Percentiles rank a stretch among this genome's conserved stretches.
These are phyloP conservation scores for Geotrichum citri-aurantii DNA, from an alignment of 1,139 yeast species.

Conservation along the genomic window DNA sequence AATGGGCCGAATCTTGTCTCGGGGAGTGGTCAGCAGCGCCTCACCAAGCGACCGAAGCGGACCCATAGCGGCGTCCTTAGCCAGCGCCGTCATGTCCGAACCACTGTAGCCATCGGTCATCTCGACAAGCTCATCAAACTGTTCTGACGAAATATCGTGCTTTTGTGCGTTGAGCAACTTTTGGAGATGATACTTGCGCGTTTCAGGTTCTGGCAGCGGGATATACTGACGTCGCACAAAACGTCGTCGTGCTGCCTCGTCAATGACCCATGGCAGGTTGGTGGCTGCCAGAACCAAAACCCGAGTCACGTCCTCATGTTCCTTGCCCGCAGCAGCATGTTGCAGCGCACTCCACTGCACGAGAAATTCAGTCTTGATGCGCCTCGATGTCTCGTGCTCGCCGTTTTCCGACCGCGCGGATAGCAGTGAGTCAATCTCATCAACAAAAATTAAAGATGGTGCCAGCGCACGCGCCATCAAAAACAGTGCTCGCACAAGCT, in stretches of 20 bases:
- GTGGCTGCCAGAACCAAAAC: slow-evolving; percentile 95
- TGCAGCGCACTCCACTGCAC: slow-evolving; percentile 95
- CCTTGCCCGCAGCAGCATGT: slow-evolving; percentile 81
- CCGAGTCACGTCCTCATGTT: slow-evolving; percentile 54
- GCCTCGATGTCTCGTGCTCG: slow-evolving; percentile 84
- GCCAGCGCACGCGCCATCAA: slow-evolving; percentile 78
- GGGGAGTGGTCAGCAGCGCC: slow-evolving; percentile 72
- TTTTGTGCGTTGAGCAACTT: slow-evolving; percentile 72
- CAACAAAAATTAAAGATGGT: slow-evolving; percentile 92
- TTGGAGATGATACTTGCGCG: slow-evolving; percentile 65
- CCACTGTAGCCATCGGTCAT: slow-evolving; percentile 84
- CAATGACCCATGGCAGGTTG: slow-evolving; percentile 95
- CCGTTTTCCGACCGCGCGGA: slow-evolving; percentile 77
- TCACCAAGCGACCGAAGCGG: slow-evolving; percentile 91
- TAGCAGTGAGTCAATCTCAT: slow-evolving; percentile 90
- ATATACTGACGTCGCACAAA: slow-evolving; percentile 91
- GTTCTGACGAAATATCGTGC: slow-evolving; percentile 56
- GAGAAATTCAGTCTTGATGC: slow-evolving; percentile 89
- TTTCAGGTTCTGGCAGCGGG: slow-evolving; percentile 86
- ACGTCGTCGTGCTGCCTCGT: slow-evolving; percentile 95
- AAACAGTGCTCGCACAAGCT: slow-evolving; percentile 84
- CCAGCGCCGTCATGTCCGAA: slow-evolving; percentile 88
- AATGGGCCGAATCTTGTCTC: slow-evolving; percentile 81
- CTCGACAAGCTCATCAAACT: slow-evolving; percentile 53
- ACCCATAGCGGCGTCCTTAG: slow-evolving; percentile 98